Percentiles rank a stretch among this genome's conserved stretches.
Conservation (phyloP, 148 eudicot species). For the Vaccinium myrtillus region DNA sequence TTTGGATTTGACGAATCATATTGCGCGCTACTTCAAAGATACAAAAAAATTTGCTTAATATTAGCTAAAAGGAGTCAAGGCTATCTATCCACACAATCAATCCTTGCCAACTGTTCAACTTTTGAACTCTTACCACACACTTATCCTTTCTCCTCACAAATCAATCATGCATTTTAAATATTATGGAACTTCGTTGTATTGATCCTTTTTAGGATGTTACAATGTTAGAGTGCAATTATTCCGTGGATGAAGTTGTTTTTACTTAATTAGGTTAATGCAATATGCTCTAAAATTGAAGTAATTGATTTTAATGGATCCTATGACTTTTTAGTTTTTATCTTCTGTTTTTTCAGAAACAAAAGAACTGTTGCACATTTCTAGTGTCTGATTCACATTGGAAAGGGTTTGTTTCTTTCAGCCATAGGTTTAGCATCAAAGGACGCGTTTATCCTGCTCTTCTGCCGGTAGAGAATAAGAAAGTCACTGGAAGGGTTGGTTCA, state of each 20-base stretch:
- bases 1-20: background rate
- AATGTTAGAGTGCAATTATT: background rate
- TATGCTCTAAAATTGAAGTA: background rate
- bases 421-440: constrained; percentile 81
- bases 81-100: background rate
- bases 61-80: background rate
- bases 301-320: background rate
- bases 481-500: constrained; percentile 66
- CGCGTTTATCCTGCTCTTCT: constrained; percentile 91
- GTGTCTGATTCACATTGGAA: background rate
- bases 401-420: constrained; percentile 39
- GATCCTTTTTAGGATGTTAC: background rate
- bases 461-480: constrained; percentile 70
- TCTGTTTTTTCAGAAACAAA: background rate
- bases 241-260: background rate
- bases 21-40: background rate
- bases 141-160: background rate
- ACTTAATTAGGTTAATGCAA: background rate
- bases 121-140: background rate
- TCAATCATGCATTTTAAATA: background rate
- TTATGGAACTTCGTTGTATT: background rate
- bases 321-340: background rate
- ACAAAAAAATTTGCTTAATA: background rate
- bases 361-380: background rate
- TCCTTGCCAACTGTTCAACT: background rate